These are phyloP conservation scores for Calonectria pseudoturangicola DNA, from an alignment of 2,329 filamentous ascomycete species.

Conservation along the genomic window DNA sequence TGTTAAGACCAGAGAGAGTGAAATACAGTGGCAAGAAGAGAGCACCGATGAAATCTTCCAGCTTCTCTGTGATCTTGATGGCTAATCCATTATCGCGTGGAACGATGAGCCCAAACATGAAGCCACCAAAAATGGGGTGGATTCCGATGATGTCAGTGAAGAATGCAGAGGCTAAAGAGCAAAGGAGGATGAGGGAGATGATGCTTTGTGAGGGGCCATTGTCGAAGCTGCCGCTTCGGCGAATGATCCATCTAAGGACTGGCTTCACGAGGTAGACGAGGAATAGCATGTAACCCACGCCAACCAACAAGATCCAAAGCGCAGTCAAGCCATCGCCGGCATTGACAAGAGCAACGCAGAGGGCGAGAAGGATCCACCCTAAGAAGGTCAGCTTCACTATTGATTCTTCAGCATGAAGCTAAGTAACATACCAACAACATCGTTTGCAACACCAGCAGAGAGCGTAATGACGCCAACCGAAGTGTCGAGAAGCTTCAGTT, in stretches of 20 bases:
- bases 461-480: conserved; percentile 90
- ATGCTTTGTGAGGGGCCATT: conserved; percentile 91
- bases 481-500: conserved; percentile 88
- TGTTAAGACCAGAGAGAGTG: conserved; percentile 90
- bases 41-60: conserved; percentile 90
- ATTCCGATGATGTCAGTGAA: conserved; percentile 91
- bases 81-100: conserved; percentile 92
- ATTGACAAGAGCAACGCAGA: conserved; percentile 94
- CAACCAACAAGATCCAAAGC: conserved; percentile 86
- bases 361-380: conserved; percentile 90
- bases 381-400: neutral
- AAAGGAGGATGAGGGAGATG: conserved; percentile 86
- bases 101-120: conserved; percentile 90
- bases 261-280: conserved; percentile 84
- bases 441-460: conserved; percentile 92
- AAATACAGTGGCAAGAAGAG: conserved; percentile 94
- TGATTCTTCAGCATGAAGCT: neutral
- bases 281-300: conserved; percentile 84
- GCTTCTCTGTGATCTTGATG: conserved; percentile 92
- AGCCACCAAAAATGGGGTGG: conserved; percentile 94
- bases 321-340: conserved; percentile 87
- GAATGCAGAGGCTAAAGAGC: conserved; percentile 86
- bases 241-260: conserved; percentile 82
- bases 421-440: conserved; percentile 67
- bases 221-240: conserved; percentile 83